Evolutionary conservation across 805 yeast species (phyloP), one percentile per base, ranked within the genome.

Genomic region (Hanseniaspora osmophila): DNA sequence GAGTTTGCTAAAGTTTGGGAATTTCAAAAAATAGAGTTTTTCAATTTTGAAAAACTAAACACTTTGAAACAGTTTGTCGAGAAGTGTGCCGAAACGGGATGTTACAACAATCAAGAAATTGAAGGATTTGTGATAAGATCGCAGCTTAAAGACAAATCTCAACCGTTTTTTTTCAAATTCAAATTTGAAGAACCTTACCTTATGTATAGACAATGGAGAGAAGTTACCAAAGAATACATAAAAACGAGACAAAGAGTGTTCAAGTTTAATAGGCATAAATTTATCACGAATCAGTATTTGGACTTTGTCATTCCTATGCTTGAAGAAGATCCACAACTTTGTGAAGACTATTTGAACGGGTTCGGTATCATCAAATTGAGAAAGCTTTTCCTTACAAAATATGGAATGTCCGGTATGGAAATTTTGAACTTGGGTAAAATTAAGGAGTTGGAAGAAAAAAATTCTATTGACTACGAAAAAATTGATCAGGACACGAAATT

Each of bases 151-250:
- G 48, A 49, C 18, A 48, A 51, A 1, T 33, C 46, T 1, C 49
- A 49, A 11, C 84, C 79, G 50, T 86, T 73, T 55, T 84, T 90
- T 62, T 92, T 87, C 75, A 92, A 92, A 63, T 92, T 68, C 66
- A 92, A 92, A 62, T 92, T 92, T 60, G 95, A 87, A 52, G 95
- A 92, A 63, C 98, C 98, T 0, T 92, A 92, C 58, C 64, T 87
- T 40, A 72, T 92, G 72, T 92, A 87, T 61, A 71, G 99, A 48
- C 84, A 83, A 54, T 77, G 94, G 75, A 72, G 99, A 52, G 97
- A 92, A 55, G 83, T 78, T 1, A 86, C 96, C 0, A 79, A 75
- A 56, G 66, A 65, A 40, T 73, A 74, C 49, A 68, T 83, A 10
- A 47, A 54, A 0, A 47, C 50, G 12, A 47, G 49, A 41, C 41